Evolutionary conservation across 2,329 filamentous ascomycete species (phyloP), one percentile per base, ranked within the genome.

Genomic region (Fonsecaea monophora): DNA sequence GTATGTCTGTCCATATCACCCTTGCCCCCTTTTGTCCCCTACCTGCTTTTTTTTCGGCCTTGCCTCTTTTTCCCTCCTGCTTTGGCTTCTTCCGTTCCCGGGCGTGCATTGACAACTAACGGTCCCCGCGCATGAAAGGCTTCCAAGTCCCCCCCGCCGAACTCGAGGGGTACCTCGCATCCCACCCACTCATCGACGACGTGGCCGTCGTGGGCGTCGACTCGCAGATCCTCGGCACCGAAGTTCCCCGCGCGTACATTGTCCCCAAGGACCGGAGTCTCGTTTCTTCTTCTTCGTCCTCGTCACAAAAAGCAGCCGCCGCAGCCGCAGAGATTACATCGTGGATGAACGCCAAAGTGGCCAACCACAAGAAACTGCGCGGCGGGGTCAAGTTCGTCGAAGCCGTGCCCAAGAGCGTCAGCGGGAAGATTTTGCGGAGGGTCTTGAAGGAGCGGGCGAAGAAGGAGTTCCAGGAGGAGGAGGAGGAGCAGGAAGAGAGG

Each of bases 131-230:
- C 15, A 18, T 32, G 15, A 61, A 8, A 55, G 60, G 82, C 1
- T 74, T 82, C 53, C 82, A 84, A 72, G 81, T 84, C 15, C 79
- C 82, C 10, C 83, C 83, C 1, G 81, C 82, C 0, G 83, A 84
- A 64, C 73, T 85, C 0, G 82, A 84, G 73, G 81, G 77, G 0
- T 66, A 82, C 53, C 73, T 84, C 0, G 65, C 83, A 1, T 75
- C 74, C 4, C 79, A 84, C 66, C 75, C 76, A 0, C 68, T 75
- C 1, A 74, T 84, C 1, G 69, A 77, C 2, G 82, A 84, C 71
- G 81, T 80, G 1, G 80, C 80, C 12, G 82, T 84, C 9, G 81
- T 84, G 34, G 81, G 80, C 2, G 76, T 82, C 53, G 68, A 70
- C 0, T 72, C 73, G 12, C 74, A 77, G 9, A 56, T 64, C 10